Evolutionary conservation across 441 rosid genomes (phyloP), one percentile per base, ranked within the genome.

Genomic region (Francoa sonchifolia): DNA sequence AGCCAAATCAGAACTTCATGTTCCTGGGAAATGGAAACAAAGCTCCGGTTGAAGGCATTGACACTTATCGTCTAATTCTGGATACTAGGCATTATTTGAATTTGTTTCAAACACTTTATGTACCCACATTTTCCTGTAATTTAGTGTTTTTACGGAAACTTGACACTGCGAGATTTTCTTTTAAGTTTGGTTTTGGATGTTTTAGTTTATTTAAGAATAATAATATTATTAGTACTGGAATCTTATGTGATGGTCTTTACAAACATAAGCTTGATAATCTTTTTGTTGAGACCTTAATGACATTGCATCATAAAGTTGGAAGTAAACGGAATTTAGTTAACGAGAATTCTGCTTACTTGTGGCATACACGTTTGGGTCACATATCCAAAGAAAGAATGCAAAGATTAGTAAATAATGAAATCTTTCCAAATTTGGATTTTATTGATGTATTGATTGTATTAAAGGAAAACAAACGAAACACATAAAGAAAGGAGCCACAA

Each of bases 191-290:
- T 4, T 7, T 26, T 44, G 14, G 22, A 0, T 36, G 25, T 20
- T 54, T 44, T 13, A 35, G 20, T 26, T 28, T 50, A 10, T 54
- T 42, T 18, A 33, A 30, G 3, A 1, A 39, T 8, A 15, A 1
- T 6, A 5, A 3, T 1, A 2, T 28, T 28, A 28, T 28, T 3
- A n/a, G 3, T 28, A 5, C 31, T 28, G 31, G 31, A 5, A 28
- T 28, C n/a, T n/a, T n/a, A n/a, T n/a, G 2, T 28, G 31, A 28
- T 3, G 31, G 31, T 28, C 10, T 28, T 4, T 28, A 28, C 6
- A 4, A 6, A 1, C 6, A 5, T 5, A 28, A 28, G 1, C 31
- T 28, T 1, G 6, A n/a, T n/a, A n/a, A n/a, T n/a, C n/a, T n/a
- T n/a, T n/a, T n/a, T n/a, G 6, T 8, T 6, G 31, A 28, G 10